A percentile compares a stretch with the other conserved stretches of the same genome.
Evolutionary conservation across 2,329 filamentous ascomycete species (phyloP).

Genomic region (Fusarium agapanthi): DNA sequence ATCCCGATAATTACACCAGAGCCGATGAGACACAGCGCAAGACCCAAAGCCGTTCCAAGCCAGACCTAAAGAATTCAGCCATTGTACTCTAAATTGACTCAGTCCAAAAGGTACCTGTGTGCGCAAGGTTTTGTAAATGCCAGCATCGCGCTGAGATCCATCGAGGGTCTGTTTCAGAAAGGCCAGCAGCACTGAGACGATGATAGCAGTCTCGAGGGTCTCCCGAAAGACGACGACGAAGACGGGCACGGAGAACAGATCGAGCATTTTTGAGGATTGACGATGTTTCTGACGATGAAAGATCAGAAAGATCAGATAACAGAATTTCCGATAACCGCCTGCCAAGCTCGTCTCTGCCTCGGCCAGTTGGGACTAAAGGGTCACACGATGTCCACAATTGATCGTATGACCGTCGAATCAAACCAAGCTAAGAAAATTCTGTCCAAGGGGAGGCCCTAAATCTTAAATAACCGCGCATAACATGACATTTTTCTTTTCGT

Average conservation of each 20-base stretch:
- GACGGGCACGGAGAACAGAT: constrained; percentile 80
- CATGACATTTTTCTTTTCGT: background rate
- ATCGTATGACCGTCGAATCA: constrained; percentile 20
- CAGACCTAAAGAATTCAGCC: constrained; percentile 57
- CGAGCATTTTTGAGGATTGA: constrained; percentile 56
- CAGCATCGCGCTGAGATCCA: constrained; percentile 67
- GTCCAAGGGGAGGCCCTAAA: background rate
- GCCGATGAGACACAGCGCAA: constrained; percentile 69
- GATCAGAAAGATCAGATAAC: constrained; percentile 30
- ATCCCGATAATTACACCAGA: constrained; percentile 75
- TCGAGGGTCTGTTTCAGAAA: constrained; percentile 84
- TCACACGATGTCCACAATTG: constrained; percentile 36
- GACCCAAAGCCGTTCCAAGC: constrained; percentile 55
- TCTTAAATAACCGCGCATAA: constrained; percentile 3
- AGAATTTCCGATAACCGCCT: constrained; percentile 19
- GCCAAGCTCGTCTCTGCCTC: constrained; percentile 29
- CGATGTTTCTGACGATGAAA: background rate
- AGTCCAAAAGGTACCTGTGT: constrained; percentile 62
- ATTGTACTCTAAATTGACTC: background rate
- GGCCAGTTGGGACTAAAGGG: constrained; percentile 24
- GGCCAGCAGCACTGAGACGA: constrained; percentile 83
- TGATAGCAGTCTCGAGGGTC: constrained; percentile 82
- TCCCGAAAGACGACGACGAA: constrained; percentile 95
- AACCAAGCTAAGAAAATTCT: constrained; percentile 19
- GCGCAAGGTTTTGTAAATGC: constrained; percentile 72